Evolutionary conservation across 768 basidiomycete species (phyloP).

Genomic region (Tricholoma sp.): DNA sequence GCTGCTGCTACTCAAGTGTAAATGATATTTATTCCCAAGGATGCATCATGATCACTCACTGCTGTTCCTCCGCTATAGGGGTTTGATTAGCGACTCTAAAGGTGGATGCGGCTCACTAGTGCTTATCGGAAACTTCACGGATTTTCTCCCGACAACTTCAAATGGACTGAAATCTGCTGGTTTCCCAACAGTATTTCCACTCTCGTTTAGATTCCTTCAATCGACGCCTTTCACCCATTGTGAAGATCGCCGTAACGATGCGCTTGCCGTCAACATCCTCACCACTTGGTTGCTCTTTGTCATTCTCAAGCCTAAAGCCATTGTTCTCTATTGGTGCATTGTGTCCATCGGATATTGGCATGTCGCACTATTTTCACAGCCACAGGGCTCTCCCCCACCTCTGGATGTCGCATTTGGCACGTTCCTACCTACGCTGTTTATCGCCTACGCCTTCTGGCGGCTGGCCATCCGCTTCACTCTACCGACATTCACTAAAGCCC

Average conservation of each 20-base stretch:
- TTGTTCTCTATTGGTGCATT: slow-evolving; percentile 71
- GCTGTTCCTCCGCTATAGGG: slow-evolving; percentile 35
- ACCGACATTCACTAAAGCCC: slow-evolving; percentile 60
- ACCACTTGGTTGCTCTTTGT: slow-evolving; percentile 65
- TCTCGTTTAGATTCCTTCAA: slow-evolving; percentile 55
- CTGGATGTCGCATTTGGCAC: slow-evolving; percentile 68
- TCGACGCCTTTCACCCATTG: slow-evolving; percentile 54
- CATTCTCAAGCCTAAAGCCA: slow-evolving; percentile 63
- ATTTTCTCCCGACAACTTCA: slow-evolving; percentile 53
- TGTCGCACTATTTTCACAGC: slow-evolving; percentile 73
- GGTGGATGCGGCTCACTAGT: slow-evolving; percentile 77
- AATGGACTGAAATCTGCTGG: slow-evolving; percentile 67
- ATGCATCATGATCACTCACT: slow-evolving; percentile 7
- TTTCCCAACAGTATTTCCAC: slow-evolving; percentile 72
- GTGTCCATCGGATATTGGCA: slow-evolving; percentile 88
- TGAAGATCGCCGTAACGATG: slow-evolving; percentile 61
- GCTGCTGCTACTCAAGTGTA: slow-evolving; percentile 79
- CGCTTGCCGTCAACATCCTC: slow-evolving; percentile 69
- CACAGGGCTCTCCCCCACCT: slow-evolving; percentile 57
- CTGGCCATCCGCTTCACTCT: slow-evolving; percentile 69
- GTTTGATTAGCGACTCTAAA: slow-evolving; percentile 52
- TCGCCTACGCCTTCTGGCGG: slow-evolving; percentile 77
- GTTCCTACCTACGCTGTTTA: slow-evolving; percentile 75
- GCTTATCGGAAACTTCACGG: slow-evolving; percentile 66
- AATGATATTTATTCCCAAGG: slow-evolving; percentile 21